Percentiles rank a stretch among this genome's conserved stretches.
phyloP scores from a whole-genome alignment of 176 grass and related monocot species.

The Thalia dealbata region DNA sequence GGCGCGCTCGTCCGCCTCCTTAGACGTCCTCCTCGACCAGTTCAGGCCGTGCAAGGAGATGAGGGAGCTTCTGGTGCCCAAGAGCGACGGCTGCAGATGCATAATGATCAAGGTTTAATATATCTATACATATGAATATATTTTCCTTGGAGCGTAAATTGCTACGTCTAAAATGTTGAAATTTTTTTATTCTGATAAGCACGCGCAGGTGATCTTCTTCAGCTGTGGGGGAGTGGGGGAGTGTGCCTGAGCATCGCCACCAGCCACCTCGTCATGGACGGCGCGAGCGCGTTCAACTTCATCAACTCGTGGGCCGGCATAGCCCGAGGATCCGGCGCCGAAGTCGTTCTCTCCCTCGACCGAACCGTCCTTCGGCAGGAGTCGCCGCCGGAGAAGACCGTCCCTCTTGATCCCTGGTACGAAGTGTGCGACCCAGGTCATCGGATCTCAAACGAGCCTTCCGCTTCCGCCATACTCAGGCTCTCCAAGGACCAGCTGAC shows the following conservation, averaged over 20 bases:
- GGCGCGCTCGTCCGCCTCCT: not conserved
- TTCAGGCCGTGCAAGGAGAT: not conserved
- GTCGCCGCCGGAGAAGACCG: too few species aligned
- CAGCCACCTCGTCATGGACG: conserved; percentile 8
- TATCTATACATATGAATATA: too few species aligned
- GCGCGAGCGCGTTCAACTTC: conserved; percentile 1
- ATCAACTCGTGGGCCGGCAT: conserved; percentile 15
- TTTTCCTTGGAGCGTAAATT: too few species aligned
- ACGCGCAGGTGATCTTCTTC: conserved; percentile 22
- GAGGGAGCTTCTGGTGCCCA: not conserved
- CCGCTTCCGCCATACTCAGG: not conserved
- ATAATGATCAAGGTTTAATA: not conserved
- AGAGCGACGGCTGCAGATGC: not conserved
- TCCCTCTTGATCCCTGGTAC: too few species aligned
- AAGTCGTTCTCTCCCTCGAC: not conserved
- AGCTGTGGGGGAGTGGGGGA: conserved; percentile 24
- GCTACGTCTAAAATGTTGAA: too few species aligned
- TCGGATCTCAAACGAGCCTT: not conserved
- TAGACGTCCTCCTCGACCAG: not conserved
- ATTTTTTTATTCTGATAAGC: not conserved
- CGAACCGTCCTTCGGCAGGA: not conserved
- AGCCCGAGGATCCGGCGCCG: not conserved
- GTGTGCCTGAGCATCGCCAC: conserved; percentile 1
- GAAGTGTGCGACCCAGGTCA: too few species aligned
- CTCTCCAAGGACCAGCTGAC: conserved; percentile 11